A percentile compares a stretch with the other conserved stretches of the same genome.
These are phyloP conservation scores for Thelonectria discophora DNA, from an alignment of 2,329 filamentous ascomycete species.

Conservation along the genomic window DNA sequence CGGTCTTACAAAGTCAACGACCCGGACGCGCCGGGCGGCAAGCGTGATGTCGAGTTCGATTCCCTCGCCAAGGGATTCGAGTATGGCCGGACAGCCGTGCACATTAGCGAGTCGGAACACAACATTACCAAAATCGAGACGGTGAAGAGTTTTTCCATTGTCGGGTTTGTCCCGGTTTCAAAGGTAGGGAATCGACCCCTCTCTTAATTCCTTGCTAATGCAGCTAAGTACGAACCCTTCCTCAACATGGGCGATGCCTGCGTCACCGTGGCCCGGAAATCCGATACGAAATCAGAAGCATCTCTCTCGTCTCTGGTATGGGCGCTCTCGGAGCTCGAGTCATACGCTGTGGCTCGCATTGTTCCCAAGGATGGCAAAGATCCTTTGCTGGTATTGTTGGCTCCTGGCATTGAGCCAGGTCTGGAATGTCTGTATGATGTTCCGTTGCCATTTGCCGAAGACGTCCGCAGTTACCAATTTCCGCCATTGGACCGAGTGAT, in stretches of 20 bases:
- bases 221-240: slow-evolving; percentile 77
- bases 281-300: slow-evolving; percentile 82
- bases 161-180: slow-evolving; percentile 83
- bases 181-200: slow-evolving; percentile 59
- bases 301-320: slow-evolving; percentile 91
- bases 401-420: slow-evolving; percentile 79
- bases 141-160: slow-evolving; percentile 75
- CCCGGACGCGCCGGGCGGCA: slow-evolving; percentile 76
- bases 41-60: slow-evolving; percentile 82
- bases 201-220: slow-evolving; percentile 20
- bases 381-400: slow-evolving; percentile 79
- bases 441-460: slow-evolving; percentile 91
- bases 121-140: slow-evolving; percentile 91
- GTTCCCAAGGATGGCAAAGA: slow-evolving; percentile 85
- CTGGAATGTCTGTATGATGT: slow-evolving; percentile 90
- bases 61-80: slow-evolving; percentile 92
- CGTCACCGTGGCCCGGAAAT: slow-evolving; percentile 78
- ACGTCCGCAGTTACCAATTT: slow-evolving; percentile 89
- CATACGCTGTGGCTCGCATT: slow-evolving; percentile 85
- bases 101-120: slow-evolving; percentile 85
- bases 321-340: slow-evolving; percentile 84
- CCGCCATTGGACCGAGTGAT: slow-evolving; percentile 88
- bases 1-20: slow-evolving; percentile 85
- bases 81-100: slow-evolving; percentile 91
- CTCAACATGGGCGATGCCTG: slow-evolving; percentile 84